Evolutionary conservation across 176 grass and related monocot species (phyloP).

Genomic region (Eleusine indica): DNA sequence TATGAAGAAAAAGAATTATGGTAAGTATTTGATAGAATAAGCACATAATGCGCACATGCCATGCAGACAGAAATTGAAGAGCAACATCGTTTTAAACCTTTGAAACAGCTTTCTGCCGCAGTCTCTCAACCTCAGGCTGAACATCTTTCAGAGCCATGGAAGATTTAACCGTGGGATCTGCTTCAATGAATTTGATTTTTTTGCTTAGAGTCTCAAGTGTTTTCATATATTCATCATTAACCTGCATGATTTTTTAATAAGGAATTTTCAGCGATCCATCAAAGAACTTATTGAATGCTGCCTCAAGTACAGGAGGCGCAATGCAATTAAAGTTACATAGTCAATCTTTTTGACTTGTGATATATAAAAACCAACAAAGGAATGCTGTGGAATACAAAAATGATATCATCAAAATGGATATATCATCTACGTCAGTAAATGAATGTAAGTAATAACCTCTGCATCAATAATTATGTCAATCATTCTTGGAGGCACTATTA

Average conservation of each 20-base stretch:
- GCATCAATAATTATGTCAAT: constrained; percentile 96
- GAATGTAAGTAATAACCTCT: constrained; percentile 63
- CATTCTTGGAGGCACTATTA: constrained; percentile 93
- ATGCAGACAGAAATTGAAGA: constrained; percentile 21
- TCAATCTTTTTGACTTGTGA: constrained; percentile 10
- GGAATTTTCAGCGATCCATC: constrained; percentile 23
- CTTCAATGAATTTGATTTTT: constrained; percentile 91
- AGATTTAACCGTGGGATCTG: constrained; percentile 75
- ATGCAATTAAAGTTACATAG: background rate
- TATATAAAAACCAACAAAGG: constrained; percentile 23
- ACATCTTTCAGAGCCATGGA: constrained; percentile 89
- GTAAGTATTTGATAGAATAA: constrained; percentile 22
- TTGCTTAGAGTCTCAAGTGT: constrained; percentile 85
- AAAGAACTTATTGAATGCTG: constrained; percentile 4
- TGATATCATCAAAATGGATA: constrained; percentile 23
- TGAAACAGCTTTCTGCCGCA: constrained; percentile 90
- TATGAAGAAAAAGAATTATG: background rate
- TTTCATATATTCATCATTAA: constrained; percentile 95
- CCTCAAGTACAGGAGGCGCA: constrained; percentile 16
- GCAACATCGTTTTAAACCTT: constrained; percentile 60
- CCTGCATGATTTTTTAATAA: constrained; percentile 57
- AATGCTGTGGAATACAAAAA: background rate
- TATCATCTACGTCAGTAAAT: constrained; percentile 15
- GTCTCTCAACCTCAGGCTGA: constrained; percentile 87
- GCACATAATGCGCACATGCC: background rate